Evolutionary conservation across 1,284 basidiomycete species (phyloP).

Genomic region (Sphaerobolus stellatus): DNA sequence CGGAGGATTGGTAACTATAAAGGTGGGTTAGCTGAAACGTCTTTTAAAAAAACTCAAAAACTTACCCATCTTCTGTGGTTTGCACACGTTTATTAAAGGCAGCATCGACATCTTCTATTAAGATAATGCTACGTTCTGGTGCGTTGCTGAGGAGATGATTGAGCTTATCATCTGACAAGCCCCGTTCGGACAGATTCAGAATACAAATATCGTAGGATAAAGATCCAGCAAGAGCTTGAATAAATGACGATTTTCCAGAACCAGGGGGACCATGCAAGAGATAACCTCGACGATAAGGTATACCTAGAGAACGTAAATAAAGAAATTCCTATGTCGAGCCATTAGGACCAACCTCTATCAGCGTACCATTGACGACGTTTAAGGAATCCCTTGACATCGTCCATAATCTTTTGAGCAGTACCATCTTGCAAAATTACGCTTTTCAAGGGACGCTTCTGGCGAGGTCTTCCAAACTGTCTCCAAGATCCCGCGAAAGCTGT

Average conservation of each 20-base stretch:
- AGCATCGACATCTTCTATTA: slow-evolving; percentile 98
- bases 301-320: slow-evolving; percentile 60
- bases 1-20: slow-evolving; percentile 82
- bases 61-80: slow-evolving; percentile 85
- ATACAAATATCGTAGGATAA: slow-evolving; percentile 95
- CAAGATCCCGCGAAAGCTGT: slow-evolving; percentile 97
- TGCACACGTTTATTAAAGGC: slow-evolving; percentile 92
- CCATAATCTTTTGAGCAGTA: slow-evolving; percentile 75
- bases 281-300: slow-evolving; percentile 96
- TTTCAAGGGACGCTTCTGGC: slow-evolving; percentile 81
- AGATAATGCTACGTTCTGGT: slow-evolving; percentile 88
- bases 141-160: slow-evolving; percentile 92
- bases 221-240: slow-evolving; percentile 92
- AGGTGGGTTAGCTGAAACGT: slow-evolving; percentile 14
- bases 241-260: slow-evolving; percentile 98
- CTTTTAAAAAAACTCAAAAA: slow-evolving; percentile 6
- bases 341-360: slow-evolving; percentile 71
- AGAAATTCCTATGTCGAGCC: not conserved
- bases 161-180: slow-evolving; percentile 95
- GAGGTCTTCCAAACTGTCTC: slow-evolving; percentile 92
- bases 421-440: slow-evolving; percentile 91
- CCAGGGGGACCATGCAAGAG: slow-evolving; percentile 95
- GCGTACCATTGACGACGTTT: slow-evolving; percentile 91
- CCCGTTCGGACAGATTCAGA: slow-evolving; percentile 94
- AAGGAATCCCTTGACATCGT: slow-evolving; percentile 84